Conservation (phyloP, 495 filamentous ascomycete genomes). For the Staphylotrichum longicolle region DNA sequence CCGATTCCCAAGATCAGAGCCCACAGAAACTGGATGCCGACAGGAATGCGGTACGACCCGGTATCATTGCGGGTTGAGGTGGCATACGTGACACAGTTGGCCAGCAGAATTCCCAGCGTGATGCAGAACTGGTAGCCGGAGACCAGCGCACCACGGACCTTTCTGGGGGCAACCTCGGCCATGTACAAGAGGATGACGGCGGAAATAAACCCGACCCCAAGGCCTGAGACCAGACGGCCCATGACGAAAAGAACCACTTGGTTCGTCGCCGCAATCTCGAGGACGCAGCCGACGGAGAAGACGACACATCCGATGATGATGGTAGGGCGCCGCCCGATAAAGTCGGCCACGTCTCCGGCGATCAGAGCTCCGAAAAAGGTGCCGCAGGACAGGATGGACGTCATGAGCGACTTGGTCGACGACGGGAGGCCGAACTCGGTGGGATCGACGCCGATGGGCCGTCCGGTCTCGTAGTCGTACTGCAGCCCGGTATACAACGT, state of each 20-base stretch:
- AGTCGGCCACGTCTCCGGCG: conserved; percentile 67
- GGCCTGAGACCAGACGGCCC: conserved; percentile 66
- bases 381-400: conserved; percentile 69
- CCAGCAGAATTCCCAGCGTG: conserved; percentile 69
- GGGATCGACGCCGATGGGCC: conserved; percentile 36
- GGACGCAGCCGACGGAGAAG: conserved; percentile 61
- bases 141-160: conserved; percentile 70
- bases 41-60: conserved; percentile 70
- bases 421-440: conserved; percentile 33
- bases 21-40: conserved; percentile 68
- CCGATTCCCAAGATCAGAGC: conserved; percentile 63
- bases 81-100: conserved; percentile 68
- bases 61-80: conserved; percentile 62
- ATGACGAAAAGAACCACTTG: conserved; percentile 52
- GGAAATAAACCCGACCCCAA: conserved; percentile 71
- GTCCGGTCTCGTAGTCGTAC: conserved; percentile 50
- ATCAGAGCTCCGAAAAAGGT: conserved; percentile 74
- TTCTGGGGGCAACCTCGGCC: conserved; percentile 63
- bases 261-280: conserved; percentile 52
- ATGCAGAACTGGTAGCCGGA: conserved; percentile 75
- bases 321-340: conserved; percentile 63
- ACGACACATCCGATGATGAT: conserved; percentile 63
- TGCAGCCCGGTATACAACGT: conserved; percentile 63
- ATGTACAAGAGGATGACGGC: conserved; percentile 73
- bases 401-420: conserved; percentile 61